These are phyloP conservation scores for Epichloe gansuensis DNA, from an alignment of 2,329 filamentous ascomycete genomes.

Conservation along the genomic window DNA sequence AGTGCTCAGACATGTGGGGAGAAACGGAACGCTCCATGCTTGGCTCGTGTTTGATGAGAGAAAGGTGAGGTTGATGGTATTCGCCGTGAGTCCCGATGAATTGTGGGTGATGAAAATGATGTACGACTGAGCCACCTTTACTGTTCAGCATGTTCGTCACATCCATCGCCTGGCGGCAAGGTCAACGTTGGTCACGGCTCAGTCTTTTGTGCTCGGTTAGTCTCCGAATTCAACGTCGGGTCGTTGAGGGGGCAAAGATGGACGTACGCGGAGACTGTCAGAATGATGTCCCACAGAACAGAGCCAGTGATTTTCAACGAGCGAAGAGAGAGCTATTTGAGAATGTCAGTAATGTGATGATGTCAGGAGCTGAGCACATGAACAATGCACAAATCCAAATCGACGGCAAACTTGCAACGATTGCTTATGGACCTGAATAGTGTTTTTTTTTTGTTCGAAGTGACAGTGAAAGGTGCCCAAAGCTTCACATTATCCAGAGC, in stretches of 20 bases:
- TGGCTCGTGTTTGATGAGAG: slow-evolving; percentile 23
- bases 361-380: not conserved
- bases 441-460: not conserved
- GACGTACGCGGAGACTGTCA: slow-evolving; percentile 6
- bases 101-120: slow-evolving; percentile 15
- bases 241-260: not conserved
- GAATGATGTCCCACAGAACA: slow-evolving; percentile 13
- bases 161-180: slow-evolving; percentile 37
- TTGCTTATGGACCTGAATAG: not conserved
- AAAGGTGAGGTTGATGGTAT: slow-evolving; percentile 18
- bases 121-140: slow-evolving; percentile 24
- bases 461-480: not conserved
- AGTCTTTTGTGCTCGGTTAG: slow-evolving; percentile 12
- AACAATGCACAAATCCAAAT: not conserved
- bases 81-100: slow-evolving; percentile 20
- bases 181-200: slow-evolving; percentile 29
- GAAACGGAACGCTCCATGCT: slow-evolving; percentile 42
- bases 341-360: slow-evolving; percentile 1
- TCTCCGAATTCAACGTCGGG: not conserved
- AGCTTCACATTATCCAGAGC: not conserved
- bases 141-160: slow-evolving; percentile 41
- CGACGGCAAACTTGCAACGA: not conserved
- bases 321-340: not conserved
- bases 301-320: slow-evolving; percentile 7
- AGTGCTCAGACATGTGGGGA: slow-evolving; percentile 47